A percentile compares a stretch with the other conserved stretches of the same genome.
phyloP scores from a whole-genome alignment of 371 early-diverging fungal genomes.

The Nosema muscidifuracis region DNA sequence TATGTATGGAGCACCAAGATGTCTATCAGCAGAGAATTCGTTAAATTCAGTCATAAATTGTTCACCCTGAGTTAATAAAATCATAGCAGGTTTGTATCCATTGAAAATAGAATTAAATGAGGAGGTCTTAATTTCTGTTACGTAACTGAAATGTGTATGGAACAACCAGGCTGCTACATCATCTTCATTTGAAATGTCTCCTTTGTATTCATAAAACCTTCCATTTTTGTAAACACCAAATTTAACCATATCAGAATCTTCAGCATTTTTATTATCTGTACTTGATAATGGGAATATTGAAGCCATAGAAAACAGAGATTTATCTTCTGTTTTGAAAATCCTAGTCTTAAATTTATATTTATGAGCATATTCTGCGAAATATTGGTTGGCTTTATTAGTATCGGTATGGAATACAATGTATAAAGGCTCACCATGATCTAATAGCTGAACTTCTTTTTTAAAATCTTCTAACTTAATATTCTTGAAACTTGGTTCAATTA shows the following conservation, averaged over 20 bases:
- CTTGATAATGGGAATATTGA: slow-evolving; percentile 35
- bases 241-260: slow-evolving; percentile 49
- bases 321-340: slow-evolving; percentile 61
- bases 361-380: slow-evolving; percentile 61
- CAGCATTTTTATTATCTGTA: not conserved
- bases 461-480: slow-evolving; percentile 54
- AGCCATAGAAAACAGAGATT: slow-evolving; percentile 49
- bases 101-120: slow-evolving; percentile 64
- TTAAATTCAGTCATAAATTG: slow-evolving; percentile 57
- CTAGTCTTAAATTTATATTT: slow-evolving; percentile 62
- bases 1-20: slow-evolving; percentile 60
- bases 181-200: slow-evolving; percentile 46
- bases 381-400: slow-evolving; percentile 54
- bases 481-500: slow-evolving; percentile 59
- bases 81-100: slow-evolving; percentile 63
- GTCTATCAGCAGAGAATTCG: slow-evolving; percentile 48
- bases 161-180: slow-evolving; percentile 64
- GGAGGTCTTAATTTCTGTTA: slow-evolving; percentile 61
- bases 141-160: slow-evolving; percentile 63
- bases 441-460: slow-evolving; percentile 13
- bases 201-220: slow-evolving; percentile 57
- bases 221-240: slow-evolving; percentile 63
- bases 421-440: slow-evolving; percentile 56
- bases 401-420: slow-evolving; percentile 63
- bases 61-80: slow-evolving; percentile 57